phyloP scores from a whole-genome alignment of 75 land plant species.

The Picea sitchensis region DNA sequence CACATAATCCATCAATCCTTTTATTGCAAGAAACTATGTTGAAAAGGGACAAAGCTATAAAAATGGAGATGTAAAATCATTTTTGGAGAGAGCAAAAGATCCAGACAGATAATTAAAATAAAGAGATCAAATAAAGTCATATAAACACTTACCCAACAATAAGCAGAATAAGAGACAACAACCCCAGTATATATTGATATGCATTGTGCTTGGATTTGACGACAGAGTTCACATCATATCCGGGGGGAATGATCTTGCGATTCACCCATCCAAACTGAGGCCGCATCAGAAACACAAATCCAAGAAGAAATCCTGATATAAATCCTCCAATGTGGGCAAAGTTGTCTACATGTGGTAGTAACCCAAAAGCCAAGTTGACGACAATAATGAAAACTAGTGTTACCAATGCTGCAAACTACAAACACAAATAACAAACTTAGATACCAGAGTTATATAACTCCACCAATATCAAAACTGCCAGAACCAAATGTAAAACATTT shows the following conservation, averaged over 20 bases:
- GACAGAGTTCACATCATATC: slow-evolving; percentile 14
- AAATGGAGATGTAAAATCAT: no score
- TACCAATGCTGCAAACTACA: slow-evolving; percentile 56
- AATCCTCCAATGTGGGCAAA: slow-evolving; percentile 98
- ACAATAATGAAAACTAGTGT: slow-evolving; percentile 64
- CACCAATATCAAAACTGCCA: slow-evolving; percentile 3
- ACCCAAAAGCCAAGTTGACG: slow-evolving; percentile 78
- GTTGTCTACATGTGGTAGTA: slow-evolving; percentile 85
- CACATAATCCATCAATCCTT: no score
- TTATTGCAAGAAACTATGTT: no score
- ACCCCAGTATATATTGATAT: slow-evolving; percentile 64
- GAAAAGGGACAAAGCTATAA: no score
- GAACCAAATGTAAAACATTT: not conserved
- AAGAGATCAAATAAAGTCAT: not conserved
- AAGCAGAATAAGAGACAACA: slow-evolving; percentile 50
- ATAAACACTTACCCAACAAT: slow-evolving; percentile 46
- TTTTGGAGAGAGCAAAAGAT: no score
- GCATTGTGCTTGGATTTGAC: slow-evolving; percentile 50
- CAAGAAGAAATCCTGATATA: slow-evolving; percentile 78
- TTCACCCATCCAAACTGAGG: slow-evolving; percentile 82
- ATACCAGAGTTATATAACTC: not conserved
- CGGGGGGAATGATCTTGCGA: slow-evolving; percentile 27
- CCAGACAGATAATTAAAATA: no score
- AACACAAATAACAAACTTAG: not conserved
- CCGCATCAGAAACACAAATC: slow-evolving; percentile 80